Conservation (phyloP, 495 filamentous ascomycete genomes). For the Hypoxylon fragiforme region DNA sequence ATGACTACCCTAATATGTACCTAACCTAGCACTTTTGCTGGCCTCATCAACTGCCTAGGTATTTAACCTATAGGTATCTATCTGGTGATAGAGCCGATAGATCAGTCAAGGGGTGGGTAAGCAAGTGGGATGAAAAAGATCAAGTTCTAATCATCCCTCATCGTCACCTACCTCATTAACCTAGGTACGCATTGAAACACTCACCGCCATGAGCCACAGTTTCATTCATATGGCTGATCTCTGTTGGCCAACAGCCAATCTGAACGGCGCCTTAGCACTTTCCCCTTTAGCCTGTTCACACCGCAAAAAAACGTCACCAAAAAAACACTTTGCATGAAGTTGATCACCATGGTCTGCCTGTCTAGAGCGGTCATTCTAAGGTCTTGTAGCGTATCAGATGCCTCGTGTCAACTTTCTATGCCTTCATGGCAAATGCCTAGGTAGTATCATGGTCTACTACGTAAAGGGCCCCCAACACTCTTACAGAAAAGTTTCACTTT, state of each 20-base stretch:
- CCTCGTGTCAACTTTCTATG: conserved; percentile 4
- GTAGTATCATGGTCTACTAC: too few species aligned
- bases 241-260: conserved; percentile 22
- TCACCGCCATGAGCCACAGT: conserved; percentile 34
- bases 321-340: conserved; percentile 25
- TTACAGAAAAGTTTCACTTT: not conserved
- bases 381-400: conserved; percentile 14
- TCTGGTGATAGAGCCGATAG: conserved; percentile 1
- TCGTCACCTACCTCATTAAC: too few species aligned
- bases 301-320: conserved; percentile 30
- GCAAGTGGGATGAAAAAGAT: conserved; percentile 11
- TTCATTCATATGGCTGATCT: conserved; percentile 31
- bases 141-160: conserved; percentile 13
- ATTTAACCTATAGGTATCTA: too few species aligned
- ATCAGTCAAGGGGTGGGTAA: not conserved
- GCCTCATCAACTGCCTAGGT: too few species aligned
- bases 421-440: conserved; percentile 13
- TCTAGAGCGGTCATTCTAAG: conserved; percentile 13
- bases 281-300: conserved; percentile 35
- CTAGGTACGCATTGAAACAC: conserved; percentile 3
- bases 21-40: too few species aligned
- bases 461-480: not conserved
- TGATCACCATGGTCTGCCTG: conserved; percentile 25
- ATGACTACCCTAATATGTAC: too few species aligned
- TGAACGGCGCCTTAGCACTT: conserved; percentile 23